Evolutionary conservation across 352 stramenopile species (phyloP).

Genomic region (Phytophthora hybrid): DNA sequence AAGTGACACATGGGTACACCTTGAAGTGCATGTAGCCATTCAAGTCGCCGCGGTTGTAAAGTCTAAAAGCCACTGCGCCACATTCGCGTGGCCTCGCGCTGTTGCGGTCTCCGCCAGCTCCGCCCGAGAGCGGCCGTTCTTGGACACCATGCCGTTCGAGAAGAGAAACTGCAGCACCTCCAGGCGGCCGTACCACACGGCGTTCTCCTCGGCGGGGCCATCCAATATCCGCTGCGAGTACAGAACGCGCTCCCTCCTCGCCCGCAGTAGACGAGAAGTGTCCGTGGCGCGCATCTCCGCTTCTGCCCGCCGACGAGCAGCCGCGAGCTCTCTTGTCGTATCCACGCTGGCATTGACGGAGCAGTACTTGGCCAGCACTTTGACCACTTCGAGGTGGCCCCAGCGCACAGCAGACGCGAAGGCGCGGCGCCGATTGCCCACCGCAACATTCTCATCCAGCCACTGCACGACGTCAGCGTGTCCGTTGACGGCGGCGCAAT

Average conservation of each 20-base stretch:
- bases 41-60: constrained; percentile 20
- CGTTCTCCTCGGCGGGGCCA: constrained; percentile 37
- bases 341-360: constrained; percentile 19
- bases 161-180: constrained; percentile 44
- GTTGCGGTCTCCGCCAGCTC: constrained; percentile 34
- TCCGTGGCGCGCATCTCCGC: constrained; percentile 14
- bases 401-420: constrained; percentile 44
- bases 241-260: constrained; percentile 28
- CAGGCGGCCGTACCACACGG: constrained; percentile 40
- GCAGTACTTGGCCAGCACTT: constrained; percentile 37
- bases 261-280: constrained; percentile 17
- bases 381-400: constrained; percentile 40
- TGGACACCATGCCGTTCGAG: constrained; percentile 33
- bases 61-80: constrained; percentile 35
- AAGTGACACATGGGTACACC: background rate
- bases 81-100: constrained; percentile 19
- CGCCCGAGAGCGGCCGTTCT: constrained; percentile 32
- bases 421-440: constrained; percentile 33
- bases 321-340: constrained; percentile 13
- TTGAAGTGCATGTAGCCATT: background rate
- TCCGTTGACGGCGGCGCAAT: constrained; percentile 41
- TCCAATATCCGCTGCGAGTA: constrained; percentile 34
- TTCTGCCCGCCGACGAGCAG: constrained; percentile 16
- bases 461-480: constrained; percentile 34
- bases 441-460: constrained; percentile 27